Percentiles rank a stretch among this genome's conserved stretches.
phyloP scores from a whole-genome alignment of 371 early-diverging fungal species.

The Gilbertella persicaria region DNA sequence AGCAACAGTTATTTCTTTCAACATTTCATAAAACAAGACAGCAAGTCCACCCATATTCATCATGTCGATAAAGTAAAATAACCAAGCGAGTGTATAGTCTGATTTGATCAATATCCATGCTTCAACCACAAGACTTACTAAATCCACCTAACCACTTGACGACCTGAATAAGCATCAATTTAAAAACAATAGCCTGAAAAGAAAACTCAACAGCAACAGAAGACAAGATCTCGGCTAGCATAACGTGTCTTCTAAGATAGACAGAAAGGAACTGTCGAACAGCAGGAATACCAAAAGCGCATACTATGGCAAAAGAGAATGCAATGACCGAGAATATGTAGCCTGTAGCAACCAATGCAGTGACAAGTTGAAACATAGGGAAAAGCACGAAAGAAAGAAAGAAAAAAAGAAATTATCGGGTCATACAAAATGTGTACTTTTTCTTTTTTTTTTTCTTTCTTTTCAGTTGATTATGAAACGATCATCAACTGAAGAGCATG shows the following conservation, averaged over 20 bases:
- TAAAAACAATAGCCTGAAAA: conserved; percentile 2
- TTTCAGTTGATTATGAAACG: not conserved
- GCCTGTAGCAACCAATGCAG: not conserved
- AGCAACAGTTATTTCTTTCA: conserved; percentile 16
- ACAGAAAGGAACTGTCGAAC: not conserved
- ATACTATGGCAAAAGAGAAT: not conserved
- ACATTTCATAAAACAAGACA: conserved; percentile 27
- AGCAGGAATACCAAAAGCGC: not conserved
- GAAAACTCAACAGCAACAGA: not conserved
- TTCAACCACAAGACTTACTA: conserved; percentile 10
- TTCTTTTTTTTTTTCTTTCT: not conserved
- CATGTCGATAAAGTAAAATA: conserved; percentile 25
- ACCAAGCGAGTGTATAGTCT: conserved; percentile 25
- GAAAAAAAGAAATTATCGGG: not conserved
- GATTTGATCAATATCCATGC: not conserved
- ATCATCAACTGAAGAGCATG: not conserved
- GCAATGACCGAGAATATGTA: not conserved
- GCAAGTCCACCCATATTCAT: conserved; percentile 20
- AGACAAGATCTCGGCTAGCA: not conserved
- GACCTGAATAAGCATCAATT: conserved; percentile 13
- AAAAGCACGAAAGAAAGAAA: not conserved
- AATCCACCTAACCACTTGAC: conserved; percentile 24
- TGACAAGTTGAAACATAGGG: not conserved
- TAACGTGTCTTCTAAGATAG: not conserved
- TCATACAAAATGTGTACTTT: too few species aligned